Base-by-base conservation (phyloP, 2,329 filamentous ascomycete genomes). In the Fusarium nurragi region DNA sequence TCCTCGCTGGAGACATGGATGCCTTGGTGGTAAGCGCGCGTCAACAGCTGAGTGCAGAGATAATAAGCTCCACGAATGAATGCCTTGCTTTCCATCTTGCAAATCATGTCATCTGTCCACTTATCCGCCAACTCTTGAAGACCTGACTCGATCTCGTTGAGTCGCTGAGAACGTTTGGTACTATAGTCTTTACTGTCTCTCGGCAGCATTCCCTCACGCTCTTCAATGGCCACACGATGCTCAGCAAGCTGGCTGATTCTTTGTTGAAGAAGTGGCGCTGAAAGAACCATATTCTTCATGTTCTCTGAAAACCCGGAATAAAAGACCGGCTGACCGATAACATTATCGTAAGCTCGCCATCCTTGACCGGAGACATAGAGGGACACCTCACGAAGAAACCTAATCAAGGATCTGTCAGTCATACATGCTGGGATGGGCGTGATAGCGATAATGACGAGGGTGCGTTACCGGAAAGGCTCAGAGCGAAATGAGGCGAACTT, bases 1-100 rank as follows among this genome's bases (percentile, higher is more conserved):
- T 99, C 95, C 72, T 97, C 93, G 75, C 92, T 97, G 2, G 92
- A 97, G 25, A 98, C 93, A 76, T 99, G 95, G 49, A 99, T 97
- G 11, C 92, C 95, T 80, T 98, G 94, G 73, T 98, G 93, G 76
- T 99, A 99, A 7, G 95, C 94, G 60, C 95, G 83, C 6, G 94
- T 96, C 62, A 98, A 82, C 43, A 98, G 83, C 78, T 98, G 94
- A 2, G 94, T 97, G 44, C 83, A 84, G 36, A 97, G 75, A 75
- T 97, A 99, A 76, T 98, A 98, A 43, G 95, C 94, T 22, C 92
- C 88, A 45, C 95, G 84, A 69, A 99, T 97, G 74, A 98, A 98
- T 3, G 87, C 82, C 75, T 94, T 96, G 82, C 90, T 96, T 78
- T 99, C 95, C 84, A 98, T 94, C 79, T 99, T 99, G 85, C 94